phyloP scores from a whole-genome alignment of 139 green algal species.

The Coelastrella sp. region DNA sequence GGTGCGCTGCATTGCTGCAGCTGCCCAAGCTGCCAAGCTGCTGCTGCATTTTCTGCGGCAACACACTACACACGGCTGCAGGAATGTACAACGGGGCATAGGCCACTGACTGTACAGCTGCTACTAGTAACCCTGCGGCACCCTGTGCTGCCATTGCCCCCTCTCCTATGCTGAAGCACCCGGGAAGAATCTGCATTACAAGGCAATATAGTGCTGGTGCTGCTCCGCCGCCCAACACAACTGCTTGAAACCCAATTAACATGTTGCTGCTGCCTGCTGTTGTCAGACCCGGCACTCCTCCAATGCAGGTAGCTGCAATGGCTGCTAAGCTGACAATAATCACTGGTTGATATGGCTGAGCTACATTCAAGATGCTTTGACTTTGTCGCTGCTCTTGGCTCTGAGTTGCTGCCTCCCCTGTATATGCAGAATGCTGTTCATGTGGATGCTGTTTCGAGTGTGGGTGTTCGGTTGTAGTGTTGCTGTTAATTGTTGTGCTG shows the following conservation, averaged over 20 bases:
- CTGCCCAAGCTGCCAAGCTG: not conserved
- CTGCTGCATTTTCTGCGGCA: not conserved
- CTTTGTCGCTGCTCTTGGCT: too few species aligned
- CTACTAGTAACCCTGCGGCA: conserved; percentile 24
- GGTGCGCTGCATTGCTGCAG: conserved; percentile 8
- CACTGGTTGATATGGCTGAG: not conserved
- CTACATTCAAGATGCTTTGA: too few species aligned
- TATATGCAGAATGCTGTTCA: too few species aligned
- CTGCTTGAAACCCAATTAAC: not conserved
- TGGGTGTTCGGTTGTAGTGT: not conserved
- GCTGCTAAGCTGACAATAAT: not conserved
- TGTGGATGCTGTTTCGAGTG: too few species aligned
- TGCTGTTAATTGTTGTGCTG: not conserved
- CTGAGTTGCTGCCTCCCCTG: too few species aligned
- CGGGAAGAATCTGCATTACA: conserved; percentile 14
- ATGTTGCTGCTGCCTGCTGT: not conserved
- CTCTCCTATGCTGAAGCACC: conserved; percentile 69
- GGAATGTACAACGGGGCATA: conserved; percentile 50
- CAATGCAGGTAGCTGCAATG: not conserved
- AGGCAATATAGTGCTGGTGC: conserved; percentile 8
- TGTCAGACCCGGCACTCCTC: not conserved
- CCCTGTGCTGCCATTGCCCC: conserved; percentile 59
- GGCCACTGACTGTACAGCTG: conserved; percentile 16
- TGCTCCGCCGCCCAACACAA: not conserved
- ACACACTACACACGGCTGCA: not conserved